These are phyloP conservation scores for Magnusiomyces clavatus DNA, from an alignment of 1,139 yeast genomes.

Conservation along the genomic window DNA sequence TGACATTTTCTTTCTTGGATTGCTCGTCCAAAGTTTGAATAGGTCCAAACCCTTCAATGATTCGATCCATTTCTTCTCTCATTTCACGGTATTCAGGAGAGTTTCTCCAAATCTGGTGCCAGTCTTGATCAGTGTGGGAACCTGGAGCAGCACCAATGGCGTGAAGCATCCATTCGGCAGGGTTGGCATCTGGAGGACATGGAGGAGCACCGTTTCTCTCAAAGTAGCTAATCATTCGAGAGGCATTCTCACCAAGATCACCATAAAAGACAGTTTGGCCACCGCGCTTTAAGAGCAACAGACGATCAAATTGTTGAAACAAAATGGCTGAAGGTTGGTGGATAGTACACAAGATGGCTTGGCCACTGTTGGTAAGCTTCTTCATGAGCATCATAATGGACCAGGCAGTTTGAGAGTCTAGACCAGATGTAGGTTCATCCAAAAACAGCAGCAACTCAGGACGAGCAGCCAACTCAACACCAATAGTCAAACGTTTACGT, in stretches of 20 bases:
- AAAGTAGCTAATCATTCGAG: conserved; percentile 55
- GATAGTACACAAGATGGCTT: conserved; percentile 70
- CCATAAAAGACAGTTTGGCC: conserved; percentile 76
- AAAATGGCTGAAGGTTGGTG: conserved; percentile 74
- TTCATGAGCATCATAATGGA: conserved; percentile 40
- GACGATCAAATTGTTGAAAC: conserved; percentile 65
- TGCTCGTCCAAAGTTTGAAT: conserved; percentile 7
- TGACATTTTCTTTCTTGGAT: conserved; percentile 17
- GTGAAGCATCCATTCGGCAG: conserved; percentile 79
- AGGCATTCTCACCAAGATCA: conserved; percentile 60
- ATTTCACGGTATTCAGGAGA: conserved; percentile 45
- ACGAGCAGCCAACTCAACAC: conserved; percentile 83
- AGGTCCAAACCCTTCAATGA: conserved; percentile 19
- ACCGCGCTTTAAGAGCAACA: conserved; percentile 59
- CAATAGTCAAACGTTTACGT: conserved; percentile 69
- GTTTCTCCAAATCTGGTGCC: conserved; percentile 56
- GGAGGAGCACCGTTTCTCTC: conserved; percentile 59
- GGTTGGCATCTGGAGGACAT: conserved; percentile 63
- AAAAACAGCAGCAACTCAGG: conserved; percentile 64
- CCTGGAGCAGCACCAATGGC: conserved; percentile 81
- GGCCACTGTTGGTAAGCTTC: conserved; percentile 66
- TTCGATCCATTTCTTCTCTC: conserved; percentile 28
- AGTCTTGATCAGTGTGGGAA: conserved; percentile 56
- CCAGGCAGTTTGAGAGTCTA: conserved; percentile 55
- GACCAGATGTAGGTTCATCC: conserved; percentile 55